Evolutionary conservation across 306 rosid genomes (phyloP).

Genomic region (Castanea crenata): DNA sequence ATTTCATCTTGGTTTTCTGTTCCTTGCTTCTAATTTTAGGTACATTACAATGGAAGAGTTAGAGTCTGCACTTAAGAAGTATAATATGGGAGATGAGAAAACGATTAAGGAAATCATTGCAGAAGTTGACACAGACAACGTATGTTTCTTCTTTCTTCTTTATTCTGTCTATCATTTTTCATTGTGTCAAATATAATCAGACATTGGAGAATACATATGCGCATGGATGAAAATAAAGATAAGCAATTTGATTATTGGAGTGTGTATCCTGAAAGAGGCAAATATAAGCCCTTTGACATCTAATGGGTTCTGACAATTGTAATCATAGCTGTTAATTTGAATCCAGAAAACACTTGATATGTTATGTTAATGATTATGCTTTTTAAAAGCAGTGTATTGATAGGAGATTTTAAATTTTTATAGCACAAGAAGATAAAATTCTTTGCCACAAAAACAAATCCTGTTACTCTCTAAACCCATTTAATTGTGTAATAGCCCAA

Average conservation of each 20-base stretch:
- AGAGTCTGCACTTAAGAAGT: conserved; percentile 82
- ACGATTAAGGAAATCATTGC: conserved; percentile 95
- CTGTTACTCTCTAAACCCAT: neutral
- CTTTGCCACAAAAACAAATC: neutral
- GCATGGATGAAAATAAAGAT: too few species aligned
- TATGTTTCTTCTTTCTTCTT: conserved; percentile 33
- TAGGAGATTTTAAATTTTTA: neutral
- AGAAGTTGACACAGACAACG: conserved; percentile 88
- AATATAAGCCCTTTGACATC: neutral
- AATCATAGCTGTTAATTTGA: neutral
- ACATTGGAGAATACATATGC: too few species aligned
- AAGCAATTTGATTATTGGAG: too few species aligned
- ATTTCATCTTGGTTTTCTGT: conserved; percentile 3
- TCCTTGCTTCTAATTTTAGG: conserved; percentile 39
- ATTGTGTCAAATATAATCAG: neutral
- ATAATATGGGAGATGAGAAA: conserved; percentile 88
- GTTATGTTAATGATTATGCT: neutral
- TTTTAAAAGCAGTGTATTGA: neutral
- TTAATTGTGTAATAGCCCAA: neutral
- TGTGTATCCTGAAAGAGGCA: neutral
- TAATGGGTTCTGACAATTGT: neutral
- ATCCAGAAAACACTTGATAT: neutral
- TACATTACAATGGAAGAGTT: conserved; percentile 86
- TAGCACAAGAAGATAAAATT: neutral
- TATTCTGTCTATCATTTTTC: neutral